Conservation (phyloP, 2,329 filamentous ascomycete species). For the Dothidotthia symphoricarpi region DNA sequence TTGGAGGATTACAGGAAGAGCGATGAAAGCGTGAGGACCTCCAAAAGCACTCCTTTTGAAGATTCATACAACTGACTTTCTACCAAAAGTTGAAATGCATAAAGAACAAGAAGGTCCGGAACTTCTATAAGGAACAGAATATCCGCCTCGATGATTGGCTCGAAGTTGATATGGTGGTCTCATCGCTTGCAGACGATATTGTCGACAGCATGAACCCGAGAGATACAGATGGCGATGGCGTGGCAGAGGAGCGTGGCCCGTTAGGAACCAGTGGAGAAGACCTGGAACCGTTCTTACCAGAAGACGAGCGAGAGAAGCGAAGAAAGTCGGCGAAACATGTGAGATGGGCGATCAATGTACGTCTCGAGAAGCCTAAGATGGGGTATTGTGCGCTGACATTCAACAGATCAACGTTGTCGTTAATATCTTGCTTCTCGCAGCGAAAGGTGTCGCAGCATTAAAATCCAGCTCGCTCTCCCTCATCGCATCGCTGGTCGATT, state of each 20-base stretch:
- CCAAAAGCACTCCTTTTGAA: neutral
- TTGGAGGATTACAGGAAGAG: slow-evolving; percentile 53
- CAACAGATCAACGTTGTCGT: slow-evolving; percentile 57
- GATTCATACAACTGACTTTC: neutral
- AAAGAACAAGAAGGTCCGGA: slow-evolving; percentile 52
- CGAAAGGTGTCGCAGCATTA: slow-evolving; percentile 56
- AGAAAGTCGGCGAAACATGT: slow-evolving; percentile 50
- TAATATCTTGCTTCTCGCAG: slow-evolving; percentile 57
- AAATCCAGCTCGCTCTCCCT: slow-evolving; percentile 60
- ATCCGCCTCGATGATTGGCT: slow-evolving; percentile 57
- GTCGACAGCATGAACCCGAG: slow-evolving; percentile 59
- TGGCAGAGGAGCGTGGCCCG: slow-evolving; percentile 53
- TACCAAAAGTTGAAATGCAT: slow-evolving; percentile 49
- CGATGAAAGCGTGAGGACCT: slow-evolving; percentile 46
- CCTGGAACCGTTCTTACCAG: slow-evolving; percentile 56
- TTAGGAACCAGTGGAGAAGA: slow-evolving; percentile 51
- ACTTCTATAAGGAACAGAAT: slow-evolving; percentile 58
- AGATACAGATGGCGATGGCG: slow-evolving; percentile 57
- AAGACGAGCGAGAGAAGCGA: slow-evolving; percentile 54
- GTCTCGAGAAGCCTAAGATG: slow-evolving; percentile 2
- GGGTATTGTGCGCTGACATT: slow-evolving; percentile 5
- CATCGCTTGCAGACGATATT: slow-evolving; percentile 57
- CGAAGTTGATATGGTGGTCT: slow-evolving; percentile 59
- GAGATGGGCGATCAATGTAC: slow-evolving; percentile 57
- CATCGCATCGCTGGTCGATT: slow-evolving; percentile 62